These are phyloP conservation scores for Naganishia cerealis DNA, from an alignment of 1,284 basidiomycete species.

Conservation along the genomic window DNA sequence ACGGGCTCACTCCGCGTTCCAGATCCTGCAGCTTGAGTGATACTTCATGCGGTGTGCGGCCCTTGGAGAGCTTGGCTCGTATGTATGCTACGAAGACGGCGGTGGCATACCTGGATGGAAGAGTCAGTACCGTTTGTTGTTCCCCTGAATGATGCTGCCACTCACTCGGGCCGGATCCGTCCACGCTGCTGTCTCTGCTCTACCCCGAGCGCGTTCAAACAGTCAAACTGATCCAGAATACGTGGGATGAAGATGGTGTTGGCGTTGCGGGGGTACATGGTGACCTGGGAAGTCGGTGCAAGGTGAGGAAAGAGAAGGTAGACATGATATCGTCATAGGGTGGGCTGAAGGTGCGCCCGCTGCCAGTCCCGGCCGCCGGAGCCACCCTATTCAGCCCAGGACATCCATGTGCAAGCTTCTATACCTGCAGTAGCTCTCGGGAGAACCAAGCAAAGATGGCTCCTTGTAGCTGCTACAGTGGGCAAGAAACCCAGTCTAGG, in stretches of 20 bases:
- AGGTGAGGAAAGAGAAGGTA: neutral
- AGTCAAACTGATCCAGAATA: conserved; percentile 26
- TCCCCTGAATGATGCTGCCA: neutral
- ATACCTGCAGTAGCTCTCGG: no score
- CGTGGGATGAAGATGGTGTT: conserved; percentile 17
- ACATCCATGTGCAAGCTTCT: no score
- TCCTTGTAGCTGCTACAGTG: no score
- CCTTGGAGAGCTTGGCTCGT: conserved; percentile 29
- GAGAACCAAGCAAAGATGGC: no score
- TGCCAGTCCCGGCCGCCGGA: no score
- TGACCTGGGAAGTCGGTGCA: neutral
- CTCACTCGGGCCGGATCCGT: conserved; percentile 24
- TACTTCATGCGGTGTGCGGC: conserved; percentile 21
- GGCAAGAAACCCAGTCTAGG: no score
- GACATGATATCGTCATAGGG: no score
- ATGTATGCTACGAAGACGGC: conserved; percentile 31
- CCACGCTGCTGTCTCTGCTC: conserved; percentile 29
- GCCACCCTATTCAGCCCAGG: no score
- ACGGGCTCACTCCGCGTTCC: conserved; percentile 34
- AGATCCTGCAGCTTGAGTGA: conserved; percentile 33
- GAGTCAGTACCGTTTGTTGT: conserved; percentile 3
- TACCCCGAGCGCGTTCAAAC: conserved; percentile 16
- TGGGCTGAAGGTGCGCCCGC: no score
- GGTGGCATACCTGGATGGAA: conserved; percentile 24
- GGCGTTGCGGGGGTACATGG: conserved; percentile 15